phyloP scores from a whole-genome alignment of 192 early-diverging fungal genomes.

The Entomortierella chlamydospora region DNA sequence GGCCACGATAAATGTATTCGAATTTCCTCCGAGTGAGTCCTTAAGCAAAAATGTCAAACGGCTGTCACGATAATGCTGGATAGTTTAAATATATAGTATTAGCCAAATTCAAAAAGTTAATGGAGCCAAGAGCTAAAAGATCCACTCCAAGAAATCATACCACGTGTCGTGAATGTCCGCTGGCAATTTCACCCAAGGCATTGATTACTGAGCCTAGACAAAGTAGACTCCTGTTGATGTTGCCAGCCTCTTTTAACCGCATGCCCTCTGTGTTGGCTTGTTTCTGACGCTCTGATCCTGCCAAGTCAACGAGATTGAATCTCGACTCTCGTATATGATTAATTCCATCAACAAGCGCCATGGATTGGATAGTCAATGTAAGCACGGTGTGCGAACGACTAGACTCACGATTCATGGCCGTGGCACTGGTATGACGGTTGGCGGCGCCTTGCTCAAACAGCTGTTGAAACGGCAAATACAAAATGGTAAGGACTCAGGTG shows the following conservation, averaged over 20 bases:
- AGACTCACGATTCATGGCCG: slow-evolving; percentile 87
- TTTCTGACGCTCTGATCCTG: slow-evolving; percentile 80
- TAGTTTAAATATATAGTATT: no score
- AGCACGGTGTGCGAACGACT: slow-evolving; percentile 86
- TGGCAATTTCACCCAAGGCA: slow-evolving; percentile 74
- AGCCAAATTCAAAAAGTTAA: no score
- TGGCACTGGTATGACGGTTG: slow-evolving; percentile 78
- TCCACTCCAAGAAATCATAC: slow-evolving; percentile 22
- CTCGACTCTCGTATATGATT: slow-evolving; percentile 72
- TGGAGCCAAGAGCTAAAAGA: no score
- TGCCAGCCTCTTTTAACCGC: slow-evolving; percentile 81
- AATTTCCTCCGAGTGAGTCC: slow-evolving; percentile 79
- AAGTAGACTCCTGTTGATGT: slow-evolving; percentile 86
- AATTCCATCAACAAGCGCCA: slow-evolving; percentile 62
- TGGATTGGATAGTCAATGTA: slow-evolving; percentile 80
- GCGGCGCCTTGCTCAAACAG: slow-evolving; percentile 70
- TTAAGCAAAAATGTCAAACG: slow-evolving; percentile 76
- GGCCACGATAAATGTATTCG: slow-evolving; percentile 74
- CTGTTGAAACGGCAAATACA: slow-evolving; percentile 1
- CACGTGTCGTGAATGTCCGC: slow-evolving; percentile 69
- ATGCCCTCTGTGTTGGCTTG: slow-evolving; percentile 69
- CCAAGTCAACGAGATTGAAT: slow-evolving; percentile 84
- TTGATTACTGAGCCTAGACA: slow-evolving; percentile 88
- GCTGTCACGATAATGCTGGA: slow-evolving; percentile 72
- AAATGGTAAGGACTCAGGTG: neutral